Evolutionary conservation across 441 rosid genomes (phyloP).

Genomic region (Omphalea diandra): DNA sequence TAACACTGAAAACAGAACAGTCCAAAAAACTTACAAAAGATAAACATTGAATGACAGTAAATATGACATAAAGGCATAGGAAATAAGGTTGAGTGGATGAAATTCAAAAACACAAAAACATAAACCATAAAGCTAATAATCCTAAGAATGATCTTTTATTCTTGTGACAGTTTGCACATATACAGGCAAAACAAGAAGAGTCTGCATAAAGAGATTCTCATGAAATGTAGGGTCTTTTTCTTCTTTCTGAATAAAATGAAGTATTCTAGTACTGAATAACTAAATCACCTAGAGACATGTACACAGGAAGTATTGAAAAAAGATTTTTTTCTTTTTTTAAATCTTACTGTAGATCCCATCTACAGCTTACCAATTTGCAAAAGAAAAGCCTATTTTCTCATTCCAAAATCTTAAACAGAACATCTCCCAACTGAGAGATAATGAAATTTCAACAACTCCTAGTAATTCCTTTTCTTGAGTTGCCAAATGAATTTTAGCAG

Average conservation of each 20-base stretch:
- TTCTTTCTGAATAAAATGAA: background rate
- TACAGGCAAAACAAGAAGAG: background rate
- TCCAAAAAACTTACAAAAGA: background rate
- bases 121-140: background rate
- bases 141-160: background rate
- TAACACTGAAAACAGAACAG: background rate
- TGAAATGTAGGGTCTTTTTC: background rate
- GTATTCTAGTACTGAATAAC: background rate
- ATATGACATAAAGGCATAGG: background rate
- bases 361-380: background rate
- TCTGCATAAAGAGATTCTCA: too few relatives aligned
- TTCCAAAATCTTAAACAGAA: background rate
- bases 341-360: background rate
- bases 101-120: background rate
- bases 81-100: background rate
- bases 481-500: background rate
- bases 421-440: background rate
- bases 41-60: slow-evolving; percentile 2
- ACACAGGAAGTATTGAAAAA: background rate
- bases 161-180: background rate
- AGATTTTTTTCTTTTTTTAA: too few relatives aligned
- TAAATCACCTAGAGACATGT: background rate
- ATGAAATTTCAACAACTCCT: background rate
- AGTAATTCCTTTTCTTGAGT: background rate
- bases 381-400: background rate